Percentiles rank a stretch among this genome's conserved stretches.
Conservation (phyloP, 352 stramenopile species). For the Phytopythium helicoides region DNA sequence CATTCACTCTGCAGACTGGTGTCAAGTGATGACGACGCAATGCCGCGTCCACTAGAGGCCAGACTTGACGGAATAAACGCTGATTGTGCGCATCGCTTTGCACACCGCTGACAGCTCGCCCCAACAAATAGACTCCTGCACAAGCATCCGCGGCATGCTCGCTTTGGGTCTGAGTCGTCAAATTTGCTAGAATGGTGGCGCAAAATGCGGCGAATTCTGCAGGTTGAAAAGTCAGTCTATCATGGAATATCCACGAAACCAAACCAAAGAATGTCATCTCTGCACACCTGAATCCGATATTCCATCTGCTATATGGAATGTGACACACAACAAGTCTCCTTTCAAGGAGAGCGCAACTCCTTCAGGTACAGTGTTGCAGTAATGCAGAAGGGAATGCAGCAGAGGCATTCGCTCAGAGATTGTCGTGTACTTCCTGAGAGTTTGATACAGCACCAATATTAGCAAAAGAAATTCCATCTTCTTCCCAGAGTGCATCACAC, state of each 20-base stretch:
- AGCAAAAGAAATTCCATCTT: conserved; percentile 1
- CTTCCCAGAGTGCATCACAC: conserved; percentile 1
- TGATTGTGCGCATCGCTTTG: conserved; percentile 25
- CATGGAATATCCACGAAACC: background rate
- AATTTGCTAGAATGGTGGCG: conserved; percentile 35
- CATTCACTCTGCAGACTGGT: conserved; percentile 24
- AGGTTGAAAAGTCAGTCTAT: background rate
- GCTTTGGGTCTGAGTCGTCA: conserved; percentile 31
- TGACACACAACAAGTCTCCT: conserved; percentile 63
- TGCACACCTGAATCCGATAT: conserved; percentile 44
- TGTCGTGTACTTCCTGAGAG: conserved; percentile 58
- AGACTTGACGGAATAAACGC: conserved; percentile 44
- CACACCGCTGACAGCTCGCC: conserved; percentile 51
- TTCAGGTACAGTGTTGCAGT: conserved; percentile 14
- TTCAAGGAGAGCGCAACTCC: conserved; percentile 17
- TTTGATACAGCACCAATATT: conserved; percentile 1
- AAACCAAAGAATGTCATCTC: background rate
- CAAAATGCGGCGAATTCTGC: conserved; percentile 56
- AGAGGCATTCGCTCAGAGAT: conserved; percentile 45
- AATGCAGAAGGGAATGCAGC: conserved; percentile 26
- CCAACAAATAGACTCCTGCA: conserved; percentile 38
- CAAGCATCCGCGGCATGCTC: conserved; percentile 20
- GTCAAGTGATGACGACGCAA: conserved; percentile 28
- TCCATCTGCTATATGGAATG: conserved; percentile 47
- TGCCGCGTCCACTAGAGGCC: conserved; percentile 36